Conservation (phyloP, 441 rosid species). For the Kokia cookei region DNA sequence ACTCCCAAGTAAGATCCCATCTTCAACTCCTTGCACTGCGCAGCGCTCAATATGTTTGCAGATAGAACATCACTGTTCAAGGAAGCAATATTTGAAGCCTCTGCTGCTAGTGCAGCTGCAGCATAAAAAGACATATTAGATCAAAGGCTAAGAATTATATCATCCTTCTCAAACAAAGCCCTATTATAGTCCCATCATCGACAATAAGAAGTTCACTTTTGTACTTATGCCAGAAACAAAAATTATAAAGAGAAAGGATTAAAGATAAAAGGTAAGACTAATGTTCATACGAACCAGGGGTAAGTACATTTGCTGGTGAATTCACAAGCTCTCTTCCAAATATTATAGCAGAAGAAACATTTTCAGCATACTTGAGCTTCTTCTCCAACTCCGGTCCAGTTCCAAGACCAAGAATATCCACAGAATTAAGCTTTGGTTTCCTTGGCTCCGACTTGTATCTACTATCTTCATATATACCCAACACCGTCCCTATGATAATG, state of each 20-base stretch:
- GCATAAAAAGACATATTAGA: constrained; percentile 10
- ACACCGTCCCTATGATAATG: constrained; percentile 44
- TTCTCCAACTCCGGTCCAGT: constrained; percentile 67
- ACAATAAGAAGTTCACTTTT: too few relatives aligned
- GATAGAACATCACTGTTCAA: constrained; percentile 57
- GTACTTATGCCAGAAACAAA: neutral
- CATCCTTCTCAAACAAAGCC: neutral
- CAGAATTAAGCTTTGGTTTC: constrained; percentile 59
- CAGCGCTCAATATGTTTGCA: constrained; percentile 64
- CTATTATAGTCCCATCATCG: too few relatives aligned
- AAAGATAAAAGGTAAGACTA: neutral
- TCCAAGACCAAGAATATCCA: constrained; percentile 84
- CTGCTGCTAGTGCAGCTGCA: constrained; percentile 78
- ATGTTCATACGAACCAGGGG: constrained; percentile 57
- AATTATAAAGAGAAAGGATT: neutral
- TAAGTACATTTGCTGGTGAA: constrained; percentile 90
- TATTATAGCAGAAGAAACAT: constrained; percentile 67
- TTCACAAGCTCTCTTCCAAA: constrained; percentile 76
- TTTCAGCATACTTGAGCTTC: constrained; percentile 77
- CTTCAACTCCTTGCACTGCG: constrained; percentile 80
- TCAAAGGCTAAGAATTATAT: neutral
- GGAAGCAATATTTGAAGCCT: constrained; percentile 83
- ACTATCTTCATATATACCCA: constrained; percentile 68
- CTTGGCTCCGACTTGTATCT: constrained; percentile 79
- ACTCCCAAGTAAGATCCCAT: constrained; percentile 94